phyloP scores from a whole-genome alignment of 2,329 filamentous ascomycete species.

The Nannizzia gypsea region DNA sequence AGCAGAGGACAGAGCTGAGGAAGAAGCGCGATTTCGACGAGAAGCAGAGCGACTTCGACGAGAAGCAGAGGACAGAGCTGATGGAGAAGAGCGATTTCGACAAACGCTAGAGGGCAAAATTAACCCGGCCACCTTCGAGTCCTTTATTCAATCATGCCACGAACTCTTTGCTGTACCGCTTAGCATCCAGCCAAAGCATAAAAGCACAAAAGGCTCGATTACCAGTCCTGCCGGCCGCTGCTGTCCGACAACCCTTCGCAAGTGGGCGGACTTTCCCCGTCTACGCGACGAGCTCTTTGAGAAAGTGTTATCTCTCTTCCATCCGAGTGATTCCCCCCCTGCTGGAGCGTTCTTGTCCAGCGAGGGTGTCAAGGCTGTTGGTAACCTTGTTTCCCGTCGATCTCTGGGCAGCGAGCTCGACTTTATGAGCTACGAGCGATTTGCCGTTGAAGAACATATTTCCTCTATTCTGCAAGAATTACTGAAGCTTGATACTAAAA shows the following conservation, averaged over 20 bases:
- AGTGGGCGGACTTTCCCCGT: background rate
- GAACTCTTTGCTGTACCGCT: conserved; percentile 8
- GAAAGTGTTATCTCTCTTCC: background rate
- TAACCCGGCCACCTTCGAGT: conserved; percentile 6
- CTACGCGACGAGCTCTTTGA: background rate
- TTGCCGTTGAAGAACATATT: background rate
- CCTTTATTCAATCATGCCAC: conserved; percentile 12
- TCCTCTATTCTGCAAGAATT: background rate
- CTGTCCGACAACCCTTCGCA: conserved; percentile 2
- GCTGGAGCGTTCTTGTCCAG: background rate
- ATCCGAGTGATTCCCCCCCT: background rate
- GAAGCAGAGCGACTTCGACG: background rate
- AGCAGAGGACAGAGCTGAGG: background rate
- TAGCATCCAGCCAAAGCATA: conserved; percentile 9
- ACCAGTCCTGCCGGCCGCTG: background rate
- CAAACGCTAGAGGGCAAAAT: background rate
- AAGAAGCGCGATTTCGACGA: background rate
- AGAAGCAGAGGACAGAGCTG: no score
- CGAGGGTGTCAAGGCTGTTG: background rate
- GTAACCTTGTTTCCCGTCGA: background rate
- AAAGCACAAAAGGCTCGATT: conserved; percentile 7
- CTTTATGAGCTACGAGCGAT: background rate
- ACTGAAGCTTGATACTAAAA: background rate
- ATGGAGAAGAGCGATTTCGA: no score
- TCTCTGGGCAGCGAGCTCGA: background rate